These are phyloP conservation scores for Linanthus parryae DNA, from an alignment of 148 eudicot genomes.

Conservation along the genomic window DNA sequence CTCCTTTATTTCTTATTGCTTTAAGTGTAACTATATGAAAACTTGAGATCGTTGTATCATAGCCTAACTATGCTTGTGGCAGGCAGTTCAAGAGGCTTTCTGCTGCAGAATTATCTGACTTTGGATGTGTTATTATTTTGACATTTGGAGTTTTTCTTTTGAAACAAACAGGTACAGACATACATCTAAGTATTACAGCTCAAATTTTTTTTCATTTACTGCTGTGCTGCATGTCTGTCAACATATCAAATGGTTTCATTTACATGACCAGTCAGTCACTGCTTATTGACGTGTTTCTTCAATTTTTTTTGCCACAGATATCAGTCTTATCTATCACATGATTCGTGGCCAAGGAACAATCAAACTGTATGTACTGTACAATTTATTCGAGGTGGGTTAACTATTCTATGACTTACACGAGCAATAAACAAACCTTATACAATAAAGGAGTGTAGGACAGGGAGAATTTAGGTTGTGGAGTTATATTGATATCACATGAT, in stretches of 20 bases:
- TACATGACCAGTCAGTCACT: neutral
- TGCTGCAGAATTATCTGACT: constrained; percentile 75
- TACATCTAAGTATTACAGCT: too few relatives aligned
- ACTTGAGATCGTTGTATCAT: too few relatives aligned
- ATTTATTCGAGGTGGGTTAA: constrained; percentile 94
- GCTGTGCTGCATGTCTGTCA: too few relatives aligned
- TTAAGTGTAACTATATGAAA: too few relatives aligned
- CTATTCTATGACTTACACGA: too few relatives aligned
- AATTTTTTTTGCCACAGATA: constrained; percentile 46
- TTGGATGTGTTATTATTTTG: constrained; percentile 68
- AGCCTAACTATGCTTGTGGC: constrained; percentile 45
- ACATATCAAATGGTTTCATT: too few relatives aligned
- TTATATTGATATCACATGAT: too few relatives aligned
- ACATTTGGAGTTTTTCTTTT: constrained; percentile 64
- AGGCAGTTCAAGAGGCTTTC: constrained; percentile 83
- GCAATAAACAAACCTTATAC: too few relatives aligned
- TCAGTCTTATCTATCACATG: constrained; percentile 99
- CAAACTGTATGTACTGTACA: constrained; percentile 94
- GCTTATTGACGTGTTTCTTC: constrained; percentile 12
- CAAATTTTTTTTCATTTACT: too few relatives aligned
- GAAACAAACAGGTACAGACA: constrained; percentile 59
- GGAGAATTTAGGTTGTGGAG: too few relatives aligned
- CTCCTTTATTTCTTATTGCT: neutral
- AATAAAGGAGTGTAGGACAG: too few relatives aligned
- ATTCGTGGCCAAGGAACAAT: constrained; percentile 95